phyloP scores from a whole-genome alignment of 805 yeast genomes.

The Nakazawaea ambrosiae region DNA sequence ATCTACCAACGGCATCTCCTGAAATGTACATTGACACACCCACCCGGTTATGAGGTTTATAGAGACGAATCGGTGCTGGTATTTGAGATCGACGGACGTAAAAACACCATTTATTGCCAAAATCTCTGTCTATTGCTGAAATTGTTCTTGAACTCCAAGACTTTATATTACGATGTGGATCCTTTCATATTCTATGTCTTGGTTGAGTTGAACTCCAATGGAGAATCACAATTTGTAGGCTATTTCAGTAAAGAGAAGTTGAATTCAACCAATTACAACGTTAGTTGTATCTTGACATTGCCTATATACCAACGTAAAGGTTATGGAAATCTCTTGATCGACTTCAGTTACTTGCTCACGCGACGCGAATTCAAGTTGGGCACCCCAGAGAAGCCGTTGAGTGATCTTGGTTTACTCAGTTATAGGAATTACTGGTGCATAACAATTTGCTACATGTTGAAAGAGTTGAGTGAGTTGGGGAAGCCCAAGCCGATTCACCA shows the following conservation, averaged over 20 bases:
- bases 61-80: conserved; percentile 61
- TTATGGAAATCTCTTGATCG: conserved; percentile 82
- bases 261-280: conserved; percentile 69
- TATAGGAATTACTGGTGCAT: conserved; percentile 85
- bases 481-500: conserved; percentile 4
- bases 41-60: conserved; percentile 92
- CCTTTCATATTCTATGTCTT: conserved; percentile 87
- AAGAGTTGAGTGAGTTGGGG: conserved; percentile 8
- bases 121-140: conserved; percentile 87
- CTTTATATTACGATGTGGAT: conserved; percentile 90
- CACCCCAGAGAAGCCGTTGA: conserved; percentile 92
- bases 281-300: conserved; percentile 84
- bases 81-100: conserved; percentile 91
- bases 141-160: conserved; percentile 82
- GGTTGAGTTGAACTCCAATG: conserved; percentile 52
- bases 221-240: conserved; percentile 76
- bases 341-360: conserved; percentile 78
- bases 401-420: conserved; percentile 78
- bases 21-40: conserved; percentile 66
- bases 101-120: conserved; percentile 76
- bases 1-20: conserved; percentile 61
- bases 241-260: conserved; percentile 88
- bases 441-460: conserved; percentile 46
- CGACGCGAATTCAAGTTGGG: conserved; percentile 73
- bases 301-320: conserved; percentile 87